Conservation (phyloP, 1,284 basidiomycete genomes). For the Coniferiporia sulphurascens region DNA sequence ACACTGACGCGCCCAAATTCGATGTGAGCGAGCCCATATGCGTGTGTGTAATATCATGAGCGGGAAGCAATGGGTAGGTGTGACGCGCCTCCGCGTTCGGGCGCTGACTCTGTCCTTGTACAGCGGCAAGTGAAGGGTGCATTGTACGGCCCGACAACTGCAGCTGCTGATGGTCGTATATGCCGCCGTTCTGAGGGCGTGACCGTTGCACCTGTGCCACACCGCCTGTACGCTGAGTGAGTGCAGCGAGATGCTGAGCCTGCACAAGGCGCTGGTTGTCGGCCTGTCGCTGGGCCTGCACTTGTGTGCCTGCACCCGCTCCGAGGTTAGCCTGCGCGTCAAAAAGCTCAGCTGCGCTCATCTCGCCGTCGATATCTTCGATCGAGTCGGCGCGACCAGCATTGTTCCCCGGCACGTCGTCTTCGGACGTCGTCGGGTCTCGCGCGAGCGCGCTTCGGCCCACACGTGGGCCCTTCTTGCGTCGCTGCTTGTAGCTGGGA, state of each 20-base stretch:
- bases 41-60: not conserved
- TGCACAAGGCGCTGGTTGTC: slow-evolving; percentile 18
- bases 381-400: slow-evolving; percentile 15
- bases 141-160: slow-evolving; percentile 10
- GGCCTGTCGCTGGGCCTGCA: slow-evolving; percentile 8
- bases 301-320: slow-evolving; percentile 1
- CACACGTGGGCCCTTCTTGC: slow-evolving; percentile 57
- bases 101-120: not conserved
- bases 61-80: slow-evolving; percentile 23
- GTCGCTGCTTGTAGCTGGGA: slow-evolving; percentile 81
- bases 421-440: slow-evolving; percentile 17
- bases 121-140: slow-evolving; percentile 3
- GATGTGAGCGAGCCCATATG: not conserved
- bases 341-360: slow-evolving; percentile 62
- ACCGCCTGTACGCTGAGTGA: slow-evolving; percentile 10
- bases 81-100: slow-evolving; percentile 24
- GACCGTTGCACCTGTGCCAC: not conserved
- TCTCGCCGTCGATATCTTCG: slow-evolving; percentile 30
- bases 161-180: not conserved
- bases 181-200: not conserved
- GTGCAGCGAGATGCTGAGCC: slow-evolving; percentile 13
- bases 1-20: not conserved
- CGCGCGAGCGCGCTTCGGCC: slow-evolving; percentile 10
- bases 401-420: slow-evolving; percentile 10
- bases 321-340: slow-evolving; percentile 41